Base-by-base conservation (phyloP, 1,139 yeast genomes). In the Geotrichum bryndzae region DNA sequence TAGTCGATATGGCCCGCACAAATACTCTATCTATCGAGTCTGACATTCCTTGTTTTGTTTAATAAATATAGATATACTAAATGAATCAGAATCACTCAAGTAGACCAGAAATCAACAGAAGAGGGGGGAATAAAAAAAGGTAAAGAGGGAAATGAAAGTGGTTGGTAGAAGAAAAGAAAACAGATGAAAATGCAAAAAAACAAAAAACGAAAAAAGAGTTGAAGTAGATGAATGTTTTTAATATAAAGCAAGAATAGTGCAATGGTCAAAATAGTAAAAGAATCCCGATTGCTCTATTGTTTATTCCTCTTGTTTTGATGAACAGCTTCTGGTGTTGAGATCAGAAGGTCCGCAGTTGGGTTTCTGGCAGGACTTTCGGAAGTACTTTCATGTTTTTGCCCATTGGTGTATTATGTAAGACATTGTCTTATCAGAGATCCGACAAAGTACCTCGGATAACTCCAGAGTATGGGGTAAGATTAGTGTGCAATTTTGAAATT, bases 1-100 rank as follows among this genome's bases (percentile, higher is more conserved):
- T 87, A 10, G 96, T 88, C 54, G 90, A 79, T 64, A 90, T 88
- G 10, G 96, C 96, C 75, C 86, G 86, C 46, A 84, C 87, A 73
- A 88, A 88, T 6, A 88, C 92, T 59, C 90, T 84, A 74, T 88
- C 95, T 50, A 68, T 68, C 18, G 71, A 68, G 53, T 68, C 70
- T 18, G 70, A 64, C 70, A 68, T 68, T 41, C 18, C 41, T 18
- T 41, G 1, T 15, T 31, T 27, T 22, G 18, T 18, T 18, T 18
- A 18, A n/a, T 7, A 22, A 41, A 13, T 23, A 51, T n/a, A 51
- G 8, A 29, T 29, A 29, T 8, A 29, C 33, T 8, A 51, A n/a
- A 13, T 15, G 18, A n/a, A 50, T 27, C 18, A 51, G 7, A 13
- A 18, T n/a, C 31, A 8, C 2, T 51, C 15, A n/a, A 18, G 22